Percentiles rank a stretch among this genome's conserved stretches.
These are phyloP conservation scores for Heliocybe sulcata DNA, from an alignment of 1,284 basidiomycete genomes.

Conservation along the genomic window DNA sequence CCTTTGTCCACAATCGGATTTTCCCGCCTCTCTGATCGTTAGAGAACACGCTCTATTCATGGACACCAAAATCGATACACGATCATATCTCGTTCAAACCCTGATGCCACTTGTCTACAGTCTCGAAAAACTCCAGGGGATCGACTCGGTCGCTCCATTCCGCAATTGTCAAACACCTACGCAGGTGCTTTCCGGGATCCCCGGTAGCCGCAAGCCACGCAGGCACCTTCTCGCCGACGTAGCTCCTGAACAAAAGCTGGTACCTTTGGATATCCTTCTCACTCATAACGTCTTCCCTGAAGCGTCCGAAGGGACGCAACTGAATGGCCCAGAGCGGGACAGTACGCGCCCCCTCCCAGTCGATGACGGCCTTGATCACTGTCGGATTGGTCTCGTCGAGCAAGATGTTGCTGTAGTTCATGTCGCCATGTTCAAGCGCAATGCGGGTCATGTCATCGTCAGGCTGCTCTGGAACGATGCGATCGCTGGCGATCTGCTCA, in stretches of 20 bases:
- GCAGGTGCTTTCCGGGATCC: neutral
- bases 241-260: neutral
- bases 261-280: neutral
- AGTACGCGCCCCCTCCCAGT: neutral
- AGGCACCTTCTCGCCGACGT: neutral
- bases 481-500: neutral
- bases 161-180: neutral
- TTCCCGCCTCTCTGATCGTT: too few species aligned
- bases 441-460: neutral
- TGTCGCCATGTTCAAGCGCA: neutral
- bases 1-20: too few species aligned
- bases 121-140: too few species aligned
- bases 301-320: neutral
- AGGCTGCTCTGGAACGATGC: neutral
- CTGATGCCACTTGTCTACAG: too few species aligned
- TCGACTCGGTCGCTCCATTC: too few species aligned
- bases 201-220: neutral
- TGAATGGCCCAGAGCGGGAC: neutral
- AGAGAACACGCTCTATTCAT: too few species aligned
- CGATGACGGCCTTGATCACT: neutral
- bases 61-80: too few species aligned
- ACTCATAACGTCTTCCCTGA: neutral
- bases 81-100: too few species aligned
- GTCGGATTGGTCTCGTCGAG: neutral
- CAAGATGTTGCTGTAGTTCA: neutral